Percentiles rank a stretch among this genome's conserved stretches.
Conservation (phyloP, 495 filamentous ascomycete genomes). For the Lepidopterella palustris region DNA sequence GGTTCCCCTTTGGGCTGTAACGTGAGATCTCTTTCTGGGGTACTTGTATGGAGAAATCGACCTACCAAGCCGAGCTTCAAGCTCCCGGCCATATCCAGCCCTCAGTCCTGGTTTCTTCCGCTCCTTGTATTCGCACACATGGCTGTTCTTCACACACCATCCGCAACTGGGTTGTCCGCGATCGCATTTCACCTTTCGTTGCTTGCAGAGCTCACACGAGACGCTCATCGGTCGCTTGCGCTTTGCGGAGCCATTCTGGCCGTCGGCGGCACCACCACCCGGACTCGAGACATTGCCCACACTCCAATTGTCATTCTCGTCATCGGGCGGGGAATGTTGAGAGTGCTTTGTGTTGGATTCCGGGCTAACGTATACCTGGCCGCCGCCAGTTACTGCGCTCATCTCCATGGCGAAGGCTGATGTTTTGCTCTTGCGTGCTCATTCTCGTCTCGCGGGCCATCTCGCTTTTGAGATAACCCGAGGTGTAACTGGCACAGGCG, state of each 20-base stretch:
- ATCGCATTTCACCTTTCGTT: conserved; percentile 58
- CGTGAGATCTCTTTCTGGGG: neutral
- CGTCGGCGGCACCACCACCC: conserved; percentile 31
- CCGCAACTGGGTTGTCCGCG: conserved; percentile 72
- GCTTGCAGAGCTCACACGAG: conserved; percentile 75
- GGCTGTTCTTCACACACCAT: conserved; percentile 76
- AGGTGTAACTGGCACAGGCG: neutral
- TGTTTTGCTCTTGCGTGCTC: neutral
- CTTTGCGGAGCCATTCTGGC: conserved; percentile 42
- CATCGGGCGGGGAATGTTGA: conserved; percentile 25
- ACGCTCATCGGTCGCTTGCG: conserved; percentile 50
- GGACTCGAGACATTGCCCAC: conserved; percentile 23
- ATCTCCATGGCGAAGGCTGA: conserved; percentile 16
- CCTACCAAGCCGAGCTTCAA: conserved; percentile 66
- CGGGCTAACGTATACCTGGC: conserved; percentile 19
- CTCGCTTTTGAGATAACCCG: conserved; percentile 3
- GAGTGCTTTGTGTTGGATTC: conserved; percentile 12
- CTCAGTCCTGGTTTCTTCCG: conserved; percentile 78
- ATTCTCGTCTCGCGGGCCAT: neutral
- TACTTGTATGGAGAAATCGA: conserved; percentile 1
- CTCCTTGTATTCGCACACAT: conserved; percentile 74
- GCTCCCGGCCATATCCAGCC: conserved; percentile 80
- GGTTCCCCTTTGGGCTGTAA: no score
- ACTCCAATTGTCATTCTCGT: conserved; percentile 27
- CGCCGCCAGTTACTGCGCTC: neutral